Base-by-base conservation (phyloP, 805 yeast species). In the Sungouiozyma intestinalis region DNA sequence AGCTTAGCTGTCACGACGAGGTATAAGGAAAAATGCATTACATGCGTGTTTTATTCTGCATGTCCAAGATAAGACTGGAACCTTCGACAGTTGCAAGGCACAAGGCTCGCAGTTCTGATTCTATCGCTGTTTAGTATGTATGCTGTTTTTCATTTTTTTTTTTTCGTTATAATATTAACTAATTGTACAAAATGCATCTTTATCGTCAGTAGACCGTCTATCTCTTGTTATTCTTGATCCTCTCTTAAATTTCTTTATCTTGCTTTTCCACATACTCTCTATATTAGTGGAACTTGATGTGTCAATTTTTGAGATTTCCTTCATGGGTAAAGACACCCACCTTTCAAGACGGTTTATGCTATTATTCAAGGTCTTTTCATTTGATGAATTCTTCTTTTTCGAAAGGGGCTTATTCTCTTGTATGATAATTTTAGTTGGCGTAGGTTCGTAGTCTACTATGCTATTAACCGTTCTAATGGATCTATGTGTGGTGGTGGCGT, bases 401-500 rank as follows among this genome's bases (percentile, higher is more conserved):
- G 20, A 9, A 13, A 16, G 5, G 38, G 29, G 4, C 41, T 36
- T 15, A 36, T 14, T 24, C 6, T 24, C 29, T 24, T 24, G 29
- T 24, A 24, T 24, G 11, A 24, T 24, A 24, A 24, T 24, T 24
- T 41, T 38, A 2, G 44, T 34, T n/a, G 44, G 38, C 1, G 45
- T 42, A 34, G 29, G 29, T 11, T 24, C 29, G 11, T 24, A 24
- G 11, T 24, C 29, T 24, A 24, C 61, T 33, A 51, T 52, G 49
- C 62, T 59, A 40, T 53, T 55, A 4, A 50, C 48, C 0, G 62
- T 58, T 31, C 55, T 45, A 36, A 57, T 50, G 1, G 64, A 59
- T 40, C 60, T 48, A 42, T 57, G 59, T 3, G 60, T 60, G 2
- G 54, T 50, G 2, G 59, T 53, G 11, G 46, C 51, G 39, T 57